Conservation (phyloP, 2,329 filamentous ascomycete genomes). For the Fragosphaeria purpurea region DNA sequence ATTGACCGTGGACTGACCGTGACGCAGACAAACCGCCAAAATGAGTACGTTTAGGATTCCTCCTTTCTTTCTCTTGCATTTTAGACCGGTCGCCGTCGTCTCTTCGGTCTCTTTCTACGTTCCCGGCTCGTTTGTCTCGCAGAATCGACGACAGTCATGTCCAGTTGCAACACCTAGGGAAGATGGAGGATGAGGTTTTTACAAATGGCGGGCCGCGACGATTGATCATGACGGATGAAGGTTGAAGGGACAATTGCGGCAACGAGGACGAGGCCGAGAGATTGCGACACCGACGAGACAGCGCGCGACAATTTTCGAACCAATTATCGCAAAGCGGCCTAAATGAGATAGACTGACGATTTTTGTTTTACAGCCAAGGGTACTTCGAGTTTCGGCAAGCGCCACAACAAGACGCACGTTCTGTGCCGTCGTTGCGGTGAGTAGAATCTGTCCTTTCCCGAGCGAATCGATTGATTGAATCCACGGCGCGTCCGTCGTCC, state of each 20-base stretch:
- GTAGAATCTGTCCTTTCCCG: slow-evolving; percentile 29
- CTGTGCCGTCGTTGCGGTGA: slow-evolving; percentile 97
- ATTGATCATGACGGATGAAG: too few species aligned
- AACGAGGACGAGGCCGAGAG: slow-evolving; percentile 11
- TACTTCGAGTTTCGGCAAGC: slow-evolving; percentile 41
- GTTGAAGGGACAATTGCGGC: not conserved
- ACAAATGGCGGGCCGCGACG: too few species aligned
- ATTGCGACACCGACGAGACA: not conserved
- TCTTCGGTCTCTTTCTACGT: not conserved
- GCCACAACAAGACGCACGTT: slow-evolving; percentile 98
- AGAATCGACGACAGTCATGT: too few species aligned
- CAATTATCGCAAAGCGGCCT: not conserved
- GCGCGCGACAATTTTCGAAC: too few species aligned
- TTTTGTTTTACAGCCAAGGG: slow-evolving; percentile 36
- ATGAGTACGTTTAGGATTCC: slow-evolving; percentile 39
- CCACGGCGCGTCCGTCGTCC: not conserved
- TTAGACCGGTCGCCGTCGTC: not conserved
- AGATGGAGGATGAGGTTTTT: too few species aligned
- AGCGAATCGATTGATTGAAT: slow-evolving; percentile 4
- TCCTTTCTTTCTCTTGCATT: too few species aligned
- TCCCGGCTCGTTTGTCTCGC: too few species aligned
- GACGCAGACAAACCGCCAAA: slow-evolving; percentile 34
- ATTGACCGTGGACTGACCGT: slow-evolving; percentile 5
- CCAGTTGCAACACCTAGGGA: too few species aligned
- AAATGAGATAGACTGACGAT: not conserved